Evolutionary conservation across 2,329 filamentous ascomycete genomes (phyloP).

Genomic region (Fusarium buxicola): DNA sequence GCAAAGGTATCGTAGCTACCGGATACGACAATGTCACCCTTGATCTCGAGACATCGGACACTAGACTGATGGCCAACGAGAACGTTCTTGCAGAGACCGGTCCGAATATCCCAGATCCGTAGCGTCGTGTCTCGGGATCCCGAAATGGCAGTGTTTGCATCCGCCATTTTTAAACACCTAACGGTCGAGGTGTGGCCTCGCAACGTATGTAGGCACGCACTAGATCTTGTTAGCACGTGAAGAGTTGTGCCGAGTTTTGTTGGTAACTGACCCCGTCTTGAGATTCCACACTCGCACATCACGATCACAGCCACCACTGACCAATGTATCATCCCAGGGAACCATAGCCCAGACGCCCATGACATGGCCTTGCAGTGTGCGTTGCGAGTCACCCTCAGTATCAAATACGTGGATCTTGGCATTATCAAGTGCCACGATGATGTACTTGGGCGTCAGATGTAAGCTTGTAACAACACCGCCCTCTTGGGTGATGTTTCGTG

Average conservation of each 20-base stretch:
- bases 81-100: slow-evolving; percentile 89
- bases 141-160: slow-evolving; percentile 92
- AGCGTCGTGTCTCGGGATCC: slow-evolving; percentile 95
- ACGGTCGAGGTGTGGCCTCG: slow-evolving; percentile 97
- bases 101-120: slow-evolving; percentile 92
- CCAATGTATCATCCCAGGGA: slow-evolving; percentile 93
- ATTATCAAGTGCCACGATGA: slow-evolving; percentile 97
- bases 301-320: slow-evolving; percentile 95
- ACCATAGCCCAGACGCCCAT: slow-evolving; percentile 99
- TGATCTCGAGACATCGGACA: slow-evolving; percentile 93
- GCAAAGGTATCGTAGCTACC: slow-evolving; percentile 98
- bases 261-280: slow-evolving; percentile 79
- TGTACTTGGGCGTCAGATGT: slow-evolving; percentile 94
- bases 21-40: slow-evolving; percentile 96
- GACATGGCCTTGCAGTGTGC: slow-evolving; percentile 92
- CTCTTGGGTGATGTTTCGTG: slow-evolving; percentile 92
- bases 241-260: neutral
- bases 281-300: slow-evolving; percentile 98
- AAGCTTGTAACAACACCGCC: slow-evolving; percentile 97
- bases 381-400: slow-evolving; percentile 86
- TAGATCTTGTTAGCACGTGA: slow-evolving; percentile 51
- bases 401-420: slow-evolving; percentile 99
- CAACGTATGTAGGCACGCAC: slow-evolving; percentile 81
- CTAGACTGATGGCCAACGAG: slow-evolving; percentile 95
- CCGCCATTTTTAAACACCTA: slow-evolving; percentile 96